Percentiles rank a stretch among this genome's conserved stretches.
These are phyloP conservation scores for Biscogniauxia marginata DNA, from an alignment of 2,329 filamentous ascomycete genomes.

Conservation along the genomic window DNA sequence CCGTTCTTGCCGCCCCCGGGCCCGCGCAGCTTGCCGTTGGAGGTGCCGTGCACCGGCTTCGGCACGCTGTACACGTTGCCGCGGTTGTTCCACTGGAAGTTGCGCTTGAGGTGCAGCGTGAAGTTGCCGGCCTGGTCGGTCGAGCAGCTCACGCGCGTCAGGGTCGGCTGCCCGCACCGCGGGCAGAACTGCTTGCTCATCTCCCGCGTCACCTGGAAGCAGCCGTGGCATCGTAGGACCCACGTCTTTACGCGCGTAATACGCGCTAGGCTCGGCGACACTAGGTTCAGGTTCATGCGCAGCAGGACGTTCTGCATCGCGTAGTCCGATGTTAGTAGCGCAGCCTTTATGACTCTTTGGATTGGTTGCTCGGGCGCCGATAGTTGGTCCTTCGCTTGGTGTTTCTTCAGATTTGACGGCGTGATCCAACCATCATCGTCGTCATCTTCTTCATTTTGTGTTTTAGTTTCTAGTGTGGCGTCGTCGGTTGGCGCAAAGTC, in stretches of 20 bases:
- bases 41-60: slow-evolving; percentile 78
- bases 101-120: slow-evolving; percentile 83
- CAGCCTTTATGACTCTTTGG: slow-evolving; percentile 72
- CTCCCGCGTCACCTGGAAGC: slow-evolving; percentile 81
- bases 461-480: slow-evolving; percentile 6
- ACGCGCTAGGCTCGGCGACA: slow-evolving; percentile 75
- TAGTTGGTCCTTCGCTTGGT: slow-evolving; percentile 66
- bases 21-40: slow-evolving; percentile 70
- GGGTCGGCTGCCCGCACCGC: slow-evolving; percentile 81
- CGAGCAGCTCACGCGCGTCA: slow-evolving; percentile 82
- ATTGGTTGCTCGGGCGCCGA: slow-evolving; percentile 49
- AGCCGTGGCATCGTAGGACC: slow-evolving; percentile 89
- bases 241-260: slow-evolving; percentile 85
- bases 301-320: slow-evolving; percentile 97
- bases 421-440: slow-evolving; percentile 87
- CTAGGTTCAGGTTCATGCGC: slow-evolving; percentile 88
- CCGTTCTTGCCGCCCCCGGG: slow-evolving; percentile 76
- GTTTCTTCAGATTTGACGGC: slow-evolving; percentile 83
- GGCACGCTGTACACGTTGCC: slow-evolving; percentile 92
- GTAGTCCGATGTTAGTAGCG: slow-evolving; percentile 92
- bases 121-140: slow-evolving; percentile 80
- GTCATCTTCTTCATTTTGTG: slow-evolving; percentile 32
- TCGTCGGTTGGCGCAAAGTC: slow-evolving; percentile 15
- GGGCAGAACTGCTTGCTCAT: slow-evolving; percentile 91
- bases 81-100: slow-evolving; percentile 93